Base-by-base conservation (phyloP, 2,329 filamentous ascomycete genomes). In the Botrytis sinoallii region DNA sequence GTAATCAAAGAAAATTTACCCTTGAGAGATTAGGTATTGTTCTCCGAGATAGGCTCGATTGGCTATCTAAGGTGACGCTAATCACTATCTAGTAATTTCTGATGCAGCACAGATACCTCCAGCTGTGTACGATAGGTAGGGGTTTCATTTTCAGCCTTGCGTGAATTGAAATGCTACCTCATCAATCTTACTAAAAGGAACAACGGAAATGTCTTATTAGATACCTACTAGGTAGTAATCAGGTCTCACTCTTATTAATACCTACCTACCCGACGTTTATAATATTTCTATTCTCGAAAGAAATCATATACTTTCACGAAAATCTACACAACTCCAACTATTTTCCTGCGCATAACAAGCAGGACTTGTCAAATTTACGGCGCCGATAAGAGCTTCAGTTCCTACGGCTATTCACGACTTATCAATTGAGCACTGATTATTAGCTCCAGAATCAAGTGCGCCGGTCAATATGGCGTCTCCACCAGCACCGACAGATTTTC, bases 401-500 rank as follows among this genome's bases (percentile, higher is more conserved):
- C 25, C 52, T 38, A 57, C 55, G 66, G 66, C 66, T 69, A 29
- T 40, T 52, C 22, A 29, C 22, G 16, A 68, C 48, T 55, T 55
- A 68, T 68, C 66, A n/a, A 29, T 57, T 44, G 32, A 69, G 48
- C 48, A 59, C 38, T 18, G 48, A 32, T 52, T 18, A 48, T n/a
- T 18, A 48, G 61, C 70, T 42, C 44, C 10, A 72, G 25, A 44
- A 35, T 68, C 60, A 42, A 40, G 38, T 69, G 40, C 46, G 14
- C 18, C 52, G 38, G 32, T 70, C 72, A 52, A 72, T 12, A 81
- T 81, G 80, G 79, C 80, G 52, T 81, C 78, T 71, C 79, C 77
- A 76, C 76, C 77, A 35, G 77, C 78, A 71, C 75, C 60, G 63
- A 74, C 79, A 72, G 75, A 66, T 69, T 79, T 77, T 74, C 75